phyloP scores from a whole-genome alignment of 352 stramenopile species.

The Pythium monospermum region DNA sequence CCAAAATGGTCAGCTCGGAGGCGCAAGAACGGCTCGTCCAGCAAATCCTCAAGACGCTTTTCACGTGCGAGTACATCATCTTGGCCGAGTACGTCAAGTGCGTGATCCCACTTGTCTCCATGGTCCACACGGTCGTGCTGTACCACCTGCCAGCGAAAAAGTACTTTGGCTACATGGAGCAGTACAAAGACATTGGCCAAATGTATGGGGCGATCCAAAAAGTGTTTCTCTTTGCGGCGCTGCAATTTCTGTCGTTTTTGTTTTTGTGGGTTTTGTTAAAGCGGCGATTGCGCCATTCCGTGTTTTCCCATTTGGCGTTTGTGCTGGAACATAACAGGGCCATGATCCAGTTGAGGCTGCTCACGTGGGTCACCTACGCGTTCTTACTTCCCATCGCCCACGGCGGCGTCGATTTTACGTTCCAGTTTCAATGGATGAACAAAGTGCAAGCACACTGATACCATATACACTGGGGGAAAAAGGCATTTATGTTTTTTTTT shows the following conservation, averaged over 20 bases:
- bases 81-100: constrained; percentile 39
- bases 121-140: constrained; percentile 26
- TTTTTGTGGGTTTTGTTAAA: constrained; percentile 14
- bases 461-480: too few species aligned
- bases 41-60: constrained; percentile 20
- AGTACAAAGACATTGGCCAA: constrained; percentile 3
- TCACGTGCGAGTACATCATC: constrained; percentile 29
- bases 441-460: neutral
- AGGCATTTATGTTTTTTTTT: too few species aligned
- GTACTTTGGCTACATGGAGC: constrained; percentile 27
- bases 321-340: constrained; percentile 27
- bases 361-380: constrained; percentile 24
- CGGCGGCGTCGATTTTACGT: constrained; percentile 27
- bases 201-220: constrained; percentile 2
- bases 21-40: constrained; percentile 18
- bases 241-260: constrained; percentile 27
- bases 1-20: constrained; percentile 11
- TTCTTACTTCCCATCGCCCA: constrained; percentile 27
- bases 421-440: constrained; percentile 25
- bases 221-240: constrained; percentile 16
- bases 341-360: constrained; percentile 28
- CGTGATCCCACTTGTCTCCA: constrained; percentile 25
- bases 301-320: constrained; percentile 28
- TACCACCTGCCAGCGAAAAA: constrained; percentile 24
- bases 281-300: constrained; percentile 20